Evolutionary conservation across 2,329 filamentous ascomycete species (phyloP), one percentile per base, ranked within the genome.

Genomic region (Fusarium sp.): DNA sequence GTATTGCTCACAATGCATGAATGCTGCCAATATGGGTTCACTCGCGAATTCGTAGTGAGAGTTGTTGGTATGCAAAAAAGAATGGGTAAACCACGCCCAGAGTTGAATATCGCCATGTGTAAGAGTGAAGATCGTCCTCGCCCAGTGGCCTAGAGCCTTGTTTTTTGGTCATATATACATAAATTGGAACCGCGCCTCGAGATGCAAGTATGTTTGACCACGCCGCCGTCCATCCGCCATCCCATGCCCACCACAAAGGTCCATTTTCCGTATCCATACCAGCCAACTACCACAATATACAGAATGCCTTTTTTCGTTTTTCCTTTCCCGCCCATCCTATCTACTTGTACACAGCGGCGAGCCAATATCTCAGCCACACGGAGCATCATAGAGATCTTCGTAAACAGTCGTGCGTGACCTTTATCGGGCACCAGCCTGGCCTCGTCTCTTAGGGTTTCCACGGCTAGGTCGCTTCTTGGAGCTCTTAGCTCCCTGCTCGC

Each of bases 391-490:
- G 65, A 70, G 64, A 62, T 54, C 66, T 63, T 74, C 62, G 58
- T 67, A 45, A 54, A 74, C 34, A 35, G n/a, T 45, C 35, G 59
- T 59, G 47, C 27, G 59, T 62, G 50, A 59, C 37, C 52, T n/a
- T 69, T 69, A 78, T 71, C 66, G 76, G 35, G 73, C 71, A 54
- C 66, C 65, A 16, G 75, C 68, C 69, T 78, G 77, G 59, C 88
- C 87, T 60, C 89, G 83, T 70, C 86, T 84, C 83, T 91, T 91
- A 13, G 89, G 89, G 72, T 89, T 90, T 72, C 85, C 85, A 31
- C 87, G 85, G 62, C 85, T 83, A 42, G 86, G 80, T 58, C 87
- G 85, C 82, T 91, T 90, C 84, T 91, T 92, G n/a, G 84, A 82
- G 65, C 83, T 83, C 70, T 83, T 86, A 73, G 85, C 84, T 78